Evolutionary conservation across 2,329 filamentous ascomycete species (phyloP).

Genomic region (Paraphoma chrysanthemicola): DNA sequence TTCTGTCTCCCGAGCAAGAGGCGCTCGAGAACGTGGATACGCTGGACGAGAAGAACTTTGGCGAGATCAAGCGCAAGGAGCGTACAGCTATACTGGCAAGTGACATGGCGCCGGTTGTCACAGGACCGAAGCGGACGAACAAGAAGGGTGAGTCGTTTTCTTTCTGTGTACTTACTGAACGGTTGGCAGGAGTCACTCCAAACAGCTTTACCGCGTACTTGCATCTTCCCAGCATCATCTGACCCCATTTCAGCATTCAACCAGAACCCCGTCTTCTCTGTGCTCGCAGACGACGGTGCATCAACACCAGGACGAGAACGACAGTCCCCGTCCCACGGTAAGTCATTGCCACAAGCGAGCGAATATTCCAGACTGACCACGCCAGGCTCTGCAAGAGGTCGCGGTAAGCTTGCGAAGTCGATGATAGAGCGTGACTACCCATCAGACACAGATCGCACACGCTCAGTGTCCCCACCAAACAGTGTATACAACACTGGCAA

Average conservation of each 20-base stretch:
- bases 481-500: constrained; percentile 48
- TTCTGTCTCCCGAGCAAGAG: constrained; percentile 71
- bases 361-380: constrained; percentile 4
- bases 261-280: constrained; percentile 52
- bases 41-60: constrained; percentile 72
- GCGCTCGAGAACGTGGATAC: constrained; percentile 77
- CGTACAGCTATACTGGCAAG: constrained; percentile 75
- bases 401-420: constrained; percentile 43
- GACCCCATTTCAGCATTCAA: constrained; percentile 39
- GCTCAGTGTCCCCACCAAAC: constrained; percentile 52
- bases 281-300: constrained; percentile 48
- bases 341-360: not conserved
- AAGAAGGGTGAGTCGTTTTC: constrained; percentile 51
- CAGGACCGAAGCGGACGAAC: constrained; percentile 57
- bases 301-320: constrained; percentile 49
- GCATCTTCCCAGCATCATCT: constrained; percentile 4
- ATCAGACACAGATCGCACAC: constrained; percentile 56
- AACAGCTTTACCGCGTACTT: not conserved
- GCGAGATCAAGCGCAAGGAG: constrained; percentile 75
- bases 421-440: constrained; percentile 46
- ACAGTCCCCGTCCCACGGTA: constrained; percentile 49
- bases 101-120: constrained; percentile 72
- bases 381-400: constrained; percentile 44
- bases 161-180: not conserved
- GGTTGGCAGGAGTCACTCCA: not conserved